Evolutionary conservation across 345 rosid species (phyloP).

Genomic region (Hibiscus syriacus): DNA sequence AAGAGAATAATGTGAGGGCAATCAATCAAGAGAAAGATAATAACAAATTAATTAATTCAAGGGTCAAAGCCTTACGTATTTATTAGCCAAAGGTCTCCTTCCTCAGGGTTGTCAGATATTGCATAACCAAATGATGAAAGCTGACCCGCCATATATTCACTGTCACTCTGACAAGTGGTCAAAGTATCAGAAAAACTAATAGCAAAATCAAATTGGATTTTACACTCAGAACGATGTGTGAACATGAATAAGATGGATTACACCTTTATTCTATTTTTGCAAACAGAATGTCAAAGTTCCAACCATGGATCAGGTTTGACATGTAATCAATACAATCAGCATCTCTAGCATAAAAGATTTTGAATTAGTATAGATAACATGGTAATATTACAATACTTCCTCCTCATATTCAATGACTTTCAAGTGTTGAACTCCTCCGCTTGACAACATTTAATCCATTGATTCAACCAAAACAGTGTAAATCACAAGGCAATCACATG

Average conservation of each 20-base stretch:
- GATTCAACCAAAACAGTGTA: background rate
- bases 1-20: background rate
- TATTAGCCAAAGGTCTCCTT: constrained; percentile 89
- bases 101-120: constrained; percentile 69
- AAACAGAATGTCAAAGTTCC: background rate
- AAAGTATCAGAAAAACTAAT: background rate
- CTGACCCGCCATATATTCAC: constrained; percentile 99
- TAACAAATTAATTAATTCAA: background rate
- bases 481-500: background rate
- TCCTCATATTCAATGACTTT: background rate
- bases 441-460: background rate
- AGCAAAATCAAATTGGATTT: background rate
- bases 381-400: background rate
- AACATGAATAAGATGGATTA: background rate
- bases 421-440: background rate
- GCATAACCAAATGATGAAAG: constrained; percentile 88
- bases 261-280: background rate
- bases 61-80: constrained; percentile 54
- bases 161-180: constrained; percentile 64
- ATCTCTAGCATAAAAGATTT: background rate
- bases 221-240: background rate
- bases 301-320: background rate
- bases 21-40: background rate
- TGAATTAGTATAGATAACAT: background rate
- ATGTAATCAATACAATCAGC: background rate